Conservation (phyloP, 2,329 filamentous ascomycete genomes). For the Diaporthe nobilis region DNA sequence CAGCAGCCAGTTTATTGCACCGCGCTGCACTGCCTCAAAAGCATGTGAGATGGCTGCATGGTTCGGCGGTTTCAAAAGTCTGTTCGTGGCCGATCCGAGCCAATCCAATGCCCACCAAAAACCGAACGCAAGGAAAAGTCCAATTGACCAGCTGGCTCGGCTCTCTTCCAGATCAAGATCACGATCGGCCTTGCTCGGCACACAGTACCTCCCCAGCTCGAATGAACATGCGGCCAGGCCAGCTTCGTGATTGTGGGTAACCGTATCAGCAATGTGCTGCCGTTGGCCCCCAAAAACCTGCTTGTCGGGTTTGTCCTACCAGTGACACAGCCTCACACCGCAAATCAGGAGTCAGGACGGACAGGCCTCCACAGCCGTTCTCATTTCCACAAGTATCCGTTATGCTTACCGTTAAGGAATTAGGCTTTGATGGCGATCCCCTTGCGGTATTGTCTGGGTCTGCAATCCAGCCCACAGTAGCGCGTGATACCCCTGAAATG, state of each 20-base stretch:
- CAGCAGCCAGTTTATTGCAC: background rate
- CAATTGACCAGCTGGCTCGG: constrained; percentile 12
- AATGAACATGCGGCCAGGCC: constrained; percentile 1
- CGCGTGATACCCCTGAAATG: constrained; percentile 3
- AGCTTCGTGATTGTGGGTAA: constrained; percentile 30
- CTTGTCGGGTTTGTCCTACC: constrained; percentile 19
- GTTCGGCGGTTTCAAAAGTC: constrained; percentile 36
- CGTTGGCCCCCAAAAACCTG: constrained; percentile 20
- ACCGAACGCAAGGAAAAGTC: background rate
- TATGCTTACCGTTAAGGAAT: constrained; percentile 38
- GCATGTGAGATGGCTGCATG: constrained; percentile 28
- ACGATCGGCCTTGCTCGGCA: constrained; percentile 7
- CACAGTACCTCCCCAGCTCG: background rate
- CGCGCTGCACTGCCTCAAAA: constrained; percentile 36
- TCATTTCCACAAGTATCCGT: constrained; percentile 20
- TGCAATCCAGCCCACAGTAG: constrained; percentile 31
- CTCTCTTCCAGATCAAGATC: constrained; percentile 5
- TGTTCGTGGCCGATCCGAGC: constrained; percentile 21
- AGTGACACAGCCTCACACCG: constrained; percentile 7
- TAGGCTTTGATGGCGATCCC: constrained; percentile 20
- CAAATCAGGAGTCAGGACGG: constrained; percentile 1
- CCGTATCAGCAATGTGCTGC: constrained; percentile 18
- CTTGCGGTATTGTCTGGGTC: constrained; percentile 18
- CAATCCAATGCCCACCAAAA: constrained; percentile 1
- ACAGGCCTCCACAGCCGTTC: background rate